A percentile compares a stretch with the other conserved stretches of the same genome.
phyloP scores from a whole-genome alignment of 2,329 filamentous ascomycete genomes.

The Ophiobolus disseminans region DNA sequence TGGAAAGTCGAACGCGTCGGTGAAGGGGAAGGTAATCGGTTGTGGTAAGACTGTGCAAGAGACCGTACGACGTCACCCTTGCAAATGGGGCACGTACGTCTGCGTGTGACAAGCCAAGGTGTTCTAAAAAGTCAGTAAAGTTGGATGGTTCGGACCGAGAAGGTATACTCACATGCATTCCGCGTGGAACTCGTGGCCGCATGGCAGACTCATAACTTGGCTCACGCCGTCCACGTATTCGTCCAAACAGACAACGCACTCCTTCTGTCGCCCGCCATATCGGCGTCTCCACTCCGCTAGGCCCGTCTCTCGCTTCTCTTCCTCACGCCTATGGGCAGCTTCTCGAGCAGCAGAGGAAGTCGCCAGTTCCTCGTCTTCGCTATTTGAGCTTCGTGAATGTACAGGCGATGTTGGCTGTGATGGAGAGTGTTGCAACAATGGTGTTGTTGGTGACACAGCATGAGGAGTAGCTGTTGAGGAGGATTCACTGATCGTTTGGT shows the following conservation, averaged over 20 bases:
- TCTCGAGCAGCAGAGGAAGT: slow-evolving; percentile 39
- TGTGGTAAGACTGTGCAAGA: slow-evolving; percentile 43
- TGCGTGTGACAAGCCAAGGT: slow-evolving; percentile 92
- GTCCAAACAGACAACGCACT: slow-evolving; percentile 96
- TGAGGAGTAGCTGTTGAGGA: slow-evolving; percentile 68
- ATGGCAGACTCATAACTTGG: slow-evolving; percentile 94
- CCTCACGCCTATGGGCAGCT: slow-evolving; percentile 46
- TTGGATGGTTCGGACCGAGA: not conserved
- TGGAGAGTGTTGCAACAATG: slow-evolving; percentile 68
- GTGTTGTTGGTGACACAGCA: slow-evolving; percentile 76
- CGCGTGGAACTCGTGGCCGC: slow-evolving; percentile 95
- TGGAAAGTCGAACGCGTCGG: slow-evolving; percentile 22
- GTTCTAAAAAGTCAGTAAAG: slow-evolving; percentile 65
- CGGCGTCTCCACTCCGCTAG: slow-evolving; percentile 62
- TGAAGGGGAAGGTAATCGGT: slow-evolving; percentile 32
- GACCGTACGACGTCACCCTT: slow-evolving; percentile 88
- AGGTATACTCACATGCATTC: slow-evolving; percentile 88
- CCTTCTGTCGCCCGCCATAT: slow-evolving; percentile 72
- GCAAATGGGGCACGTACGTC: slow-evolving; percentile 97
- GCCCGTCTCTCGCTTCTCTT: slow-evolving; percentile 61
- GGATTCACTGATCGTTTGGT: slow-evolving; percentile 77
- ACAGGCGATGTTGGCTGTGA: slow-evolving; percentile 46
- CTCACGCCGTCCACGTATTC: slow-evolving; percentile 96
- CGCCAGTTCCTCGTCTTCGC: slow-evolving; percentile 65
- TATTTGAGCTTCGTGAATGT: slow-evolving; percentile 69